These are phyloP conservation scores for Colletotrichum lupini DNA, from an alignment of 2,329 filamentous ascomycete genomes.

Conservation along the genomic window DNA sequence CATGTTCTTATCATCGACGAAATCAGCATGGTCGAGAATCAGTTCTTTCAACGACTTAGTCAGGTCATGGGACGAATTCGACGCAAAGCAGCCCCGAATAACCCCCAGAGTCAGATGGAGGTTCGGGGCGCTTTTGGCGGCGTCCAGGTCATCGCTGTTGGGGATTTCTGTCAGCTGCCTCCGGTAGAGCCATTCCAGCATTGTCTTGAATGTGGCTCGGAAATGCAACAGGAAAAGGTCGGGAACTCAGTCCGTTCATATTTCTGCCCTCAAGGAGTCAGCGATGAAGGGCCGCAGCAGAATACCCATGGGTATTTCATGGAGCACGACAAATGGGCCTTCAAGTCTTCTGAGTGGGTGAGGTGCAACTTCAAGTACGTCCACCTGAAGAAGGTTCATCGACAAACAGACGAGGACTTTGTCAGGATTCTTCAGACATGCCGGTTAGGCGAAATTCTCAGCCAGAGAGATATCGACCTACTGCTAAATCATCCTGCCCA, in stretches of 20 bases:
- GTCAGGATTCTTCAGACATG: conserved; percentile 66
- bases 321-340: conserved; percentile 70
- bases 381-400: conserved; percentile 65
- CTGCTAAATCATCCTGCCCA: conserved; percentile 58
- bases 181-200: not conserved
- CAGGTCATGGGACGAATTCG: conserved; percentile 51
- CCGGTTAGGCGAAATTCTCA: conserved; percentile 56
- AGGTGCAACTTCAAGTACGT: conserved; percentile 64
- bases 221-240: not conserved
- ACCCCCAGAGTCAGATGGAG: not conserved
- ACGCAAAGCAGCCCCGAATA: not conserved
- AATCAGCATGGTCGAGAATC: conserved; percentile 74
- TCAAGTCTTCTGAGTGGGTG: conserved; percentile 65
- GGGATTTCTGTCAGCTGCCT: conserved; percentile 21
- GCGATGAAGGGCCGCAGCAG: too few species aligned
- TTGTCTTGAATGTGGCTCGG: not conserved
- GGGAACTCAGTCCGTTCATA: conserved; percentile 51
- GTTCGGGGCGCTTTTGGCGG: not conserved
- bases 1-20: conserved; percentile 74
- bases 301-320: conserved; percentile 42
- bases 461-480: conserved; percentile 48
- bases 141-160: conserved; percentile 16
- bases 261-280: too few species aligned
- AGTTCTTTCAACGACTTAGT: conserved; percentile 68
- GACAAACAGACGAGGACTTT: conserved; percentile 65